Evolutionary conservation across 2,329 filamentous ascomycete species (phyloP).

Genomic region (Pseudogymnoascus sp.): DNA sequence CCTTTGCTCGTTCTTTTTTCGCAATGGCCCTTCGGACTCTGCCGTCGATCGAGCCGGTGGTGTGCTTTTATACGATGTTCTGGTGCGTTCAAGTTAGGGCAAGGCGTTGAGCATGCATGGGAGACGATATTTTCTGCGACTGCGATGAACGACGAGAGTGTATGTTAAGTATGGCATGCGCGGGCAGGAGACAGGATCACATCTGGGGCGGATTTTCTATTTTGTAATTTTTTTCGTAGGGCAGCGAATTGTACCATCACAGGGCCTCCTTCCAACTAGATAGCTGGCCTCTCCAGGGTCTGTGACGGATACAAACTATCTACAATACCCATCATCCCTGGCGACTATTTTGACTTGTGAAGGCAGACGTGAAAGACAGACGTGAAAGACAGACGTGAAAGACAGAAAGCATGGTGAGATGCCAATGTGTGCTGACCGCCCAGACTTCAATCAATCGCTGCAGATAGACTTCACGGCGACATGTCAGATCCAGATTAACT

Average conservation of each 20-base stretch:
- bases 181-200: background rate
- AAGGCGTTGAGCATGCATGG: conserved; percentile 5
- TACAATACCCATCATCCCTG: background rate
- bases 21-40: background rate
- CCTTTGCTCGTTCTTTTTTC: background rate
- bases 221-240: conserved; percentile 6
- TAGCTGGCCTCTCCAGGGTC: conserved; percentile 6
- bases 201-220: conserved; percentile 6
- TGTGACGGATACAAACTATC: conserved; percentile 6
- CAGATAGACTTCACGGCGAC: background rate
- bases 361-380: background rate
- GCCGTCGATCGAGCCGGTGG: background rate
- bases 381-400: background rate
- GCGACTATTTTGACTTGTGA: background rate
- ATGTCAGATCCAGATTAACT: conserved; percentile 3
- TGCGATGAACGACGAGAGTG: background rate
- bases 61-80: conserved; percentile 2
- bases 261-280: conserved; percentile 7
- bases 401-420: background rate
- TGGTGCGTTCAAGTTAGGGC: conserved; percentile 4
- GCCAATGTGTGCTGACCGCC: background rate
- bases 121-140: conserved; percentile 3
- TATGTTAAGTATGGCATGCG: conserved; percentile 1
- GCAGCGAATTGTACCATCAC: conserved; percentile 6
- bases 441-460: background rate